phyloP scores from a whole-genome alignment of 345 rosid species.

The Hibiscus mutabilis region DNA sequence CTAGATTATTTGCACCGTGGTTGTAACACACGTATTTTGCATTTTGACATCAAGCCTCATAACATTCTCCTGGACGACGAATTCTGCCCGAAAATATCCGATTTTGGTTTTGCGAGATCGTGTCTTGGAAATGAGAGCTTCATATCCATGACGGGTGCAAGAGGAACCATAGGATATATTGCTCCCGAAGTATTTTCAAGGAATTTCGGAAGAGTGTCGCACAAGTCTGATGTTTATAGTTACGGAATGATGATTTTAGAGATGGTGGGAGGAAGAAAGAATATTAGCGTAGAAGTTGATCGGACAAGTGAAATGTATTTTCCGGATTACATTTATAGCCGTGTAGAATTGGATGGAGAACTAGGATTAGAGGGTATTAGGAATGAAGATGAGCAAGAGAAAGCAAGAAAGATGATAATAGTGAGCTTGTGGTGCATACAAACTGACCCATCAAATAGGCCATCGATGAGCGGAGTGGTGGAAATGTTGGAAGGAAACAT shows the following conservation, averaged over 20 bases:
- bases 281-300: background rate
- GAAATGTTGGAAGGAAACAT: background rate
- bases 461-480: background rate
- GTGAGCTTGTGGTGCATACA: background rate
- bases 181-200: background rate
- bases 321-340: background rate
- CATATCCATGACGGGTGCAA: background rate
- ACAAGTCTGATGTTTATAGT: background rate
- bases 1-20: background rate
- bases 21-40: background rate
- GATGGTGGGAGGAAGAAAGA: background rate
- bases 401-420: background rate
- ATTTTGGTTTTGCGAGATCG: conserved; percentile 37
- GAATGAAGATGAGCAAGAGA: background rate
- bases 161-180: background rate
- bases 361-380: background rate
- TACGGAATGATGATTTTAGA: background rate
- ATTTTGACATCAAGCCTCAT: conserved; percentile 31
- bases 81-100: conserved; percentile 47
- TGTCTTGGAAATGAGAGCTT: background rate
- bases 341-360: background rate
- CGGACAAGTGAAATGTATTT: background rate
- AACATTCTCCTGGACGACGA: conserved; percentile 57
- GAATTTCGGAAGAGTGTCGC: background rate
- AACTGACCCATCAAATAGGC: background rate